phyloP scores from a whole-genome alignment of 345 rosid species.

The Rhodamnia argentea region DNA sequence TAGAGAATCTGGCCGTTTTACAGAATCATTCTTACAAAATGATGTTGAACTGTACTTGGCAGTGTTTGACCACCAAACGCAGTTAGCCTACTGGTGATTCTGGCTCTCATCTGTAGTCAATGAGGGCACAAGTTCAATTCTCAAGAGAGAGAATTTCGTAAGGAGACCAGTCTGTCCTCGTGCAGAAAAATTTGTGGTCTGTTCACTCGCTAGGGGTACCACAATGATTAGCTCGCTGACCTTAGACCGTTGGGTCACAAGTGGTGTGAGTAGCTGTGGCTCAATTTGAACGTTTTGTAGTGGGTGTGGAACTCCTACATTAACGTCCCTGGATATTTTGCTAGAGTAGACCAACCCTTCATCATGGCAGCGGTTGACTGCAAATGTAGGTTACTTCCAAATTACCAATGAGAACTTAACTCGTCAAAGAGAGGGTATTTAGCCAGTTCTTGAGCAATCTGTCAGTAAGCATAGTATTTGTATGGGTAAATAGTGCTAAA shows the following conservation, averaged over 20 bases:
- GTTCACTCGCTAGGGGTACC: not conserved
- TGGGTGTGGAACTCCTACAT: not conserved
- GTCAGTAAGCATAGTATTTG: not conserved
- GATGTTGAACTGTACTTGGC: not conserved
- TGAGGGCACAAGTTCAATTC: not conserved
- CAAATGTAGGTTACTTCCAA: not conserved
- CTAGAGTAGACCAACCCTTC: not conserved
- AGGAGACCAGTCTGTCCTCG: not conserved
- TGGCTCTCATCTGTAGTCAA: not conserved
- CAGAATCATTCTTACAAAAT: not conserved
- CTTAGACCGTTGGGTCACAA: not conserved
- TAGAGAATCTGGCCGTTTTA: not conserved
- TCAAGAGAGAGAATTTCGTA: not conserved
- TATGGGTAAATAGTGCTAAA: not conserved
- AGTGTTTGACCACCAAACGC: not conserved
- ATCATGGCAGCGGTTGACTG: not conserved
- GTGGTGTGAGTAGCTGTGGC: not conserved
- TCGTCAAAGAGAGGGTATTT: not conserved
- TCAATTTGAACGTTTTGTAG: not conserved
- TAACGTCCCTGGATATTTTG: not conserved
- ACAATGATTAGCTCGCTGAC: not conserved
- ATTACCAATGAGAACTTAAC: not conserved
- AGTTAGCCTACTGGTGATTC: not conserved
- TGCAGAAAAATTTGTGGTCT: not conserved
- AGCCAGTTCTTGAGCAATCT: not conserved